A percentile compares a stretch with the other conserved stretches of the same genome.
Evolutionary conservation across 768 basidiomycete genomes (phyloP).

Genomic region (Brasilioporus rufonigricans): DNA sequence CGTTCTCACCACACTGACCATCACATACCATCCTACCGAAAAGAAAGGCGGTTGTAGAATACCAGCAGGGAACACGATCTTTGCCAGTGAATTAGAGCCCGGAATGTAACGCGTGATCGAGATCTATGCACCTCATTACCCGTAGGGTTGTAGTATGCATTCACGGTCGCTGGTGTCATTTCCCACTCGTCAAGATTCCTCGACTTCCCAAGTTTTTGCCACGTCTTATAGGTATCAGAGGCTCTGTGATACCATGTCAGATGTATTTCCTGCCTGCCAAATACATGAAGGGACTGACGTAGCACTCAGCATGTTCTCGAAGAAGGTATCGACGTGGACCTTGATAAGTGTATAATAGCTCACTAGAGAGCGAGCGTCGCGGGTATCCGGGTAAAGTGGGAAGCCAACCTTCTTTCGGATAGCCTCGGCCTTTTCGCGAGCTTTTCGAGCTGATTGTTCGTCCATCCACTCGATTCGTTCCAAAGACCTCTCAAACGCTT

Average conservation of each 20-base stretch:
- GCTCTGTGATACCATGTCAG: slow-evolving; percentile 36
- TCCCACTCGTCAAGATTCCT: slow-evolving; percentile 79
- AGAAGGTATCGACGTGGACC: slow-evolving; percentile 68
- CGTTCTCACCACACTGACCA: neutral
- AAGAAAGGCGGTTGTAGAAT: slow-evolving; percentile 94
- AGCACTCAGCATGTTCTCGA: slow-evolving; percentile 76
- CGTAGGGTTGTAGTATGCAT: slow-evolving; percentile 86
- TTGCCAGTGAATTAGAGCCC: neutral
- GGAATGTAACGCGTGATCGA: neutral
- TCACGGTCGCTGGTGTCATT: slow-evolving; percentile 84
- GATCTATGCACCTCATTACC: slow-evolving; percentile 67
- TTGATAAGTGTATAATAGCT: slow-evolving; percentile 73
- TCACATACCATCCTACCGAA: slow-evolving; percentile 63
- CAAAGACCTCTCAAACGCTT: slow-evolving; percentile 79
- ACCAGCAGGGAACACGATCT: slow-evolving; percentile 97
- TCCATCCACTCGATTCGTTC: slow-evolving; percentile 90
- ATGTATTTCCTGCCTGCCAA: neutral
- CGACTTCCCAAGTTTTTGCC: slow-evolving; percentile 69
- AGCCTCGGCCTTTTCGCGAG: slow-evolving; percentile 70
- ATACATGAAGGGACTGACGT: slow-evolving; percentile 35
- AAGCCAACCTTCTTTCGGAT: slow-evolving; percentile 87
- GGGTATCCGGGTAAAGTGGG: slow-evolving; percentile 83
- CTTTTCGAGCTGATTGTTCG: slow-evolving; percentile 70
- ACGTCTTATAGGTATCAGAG: slow-evolving; percentile 62
- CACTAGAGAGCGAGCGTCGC: slow-evolving; percentile 62